phyloP scores from a whole-genome alignment of 768 basidiomycete genomes.

The Tricholomella constricta region DNA sequence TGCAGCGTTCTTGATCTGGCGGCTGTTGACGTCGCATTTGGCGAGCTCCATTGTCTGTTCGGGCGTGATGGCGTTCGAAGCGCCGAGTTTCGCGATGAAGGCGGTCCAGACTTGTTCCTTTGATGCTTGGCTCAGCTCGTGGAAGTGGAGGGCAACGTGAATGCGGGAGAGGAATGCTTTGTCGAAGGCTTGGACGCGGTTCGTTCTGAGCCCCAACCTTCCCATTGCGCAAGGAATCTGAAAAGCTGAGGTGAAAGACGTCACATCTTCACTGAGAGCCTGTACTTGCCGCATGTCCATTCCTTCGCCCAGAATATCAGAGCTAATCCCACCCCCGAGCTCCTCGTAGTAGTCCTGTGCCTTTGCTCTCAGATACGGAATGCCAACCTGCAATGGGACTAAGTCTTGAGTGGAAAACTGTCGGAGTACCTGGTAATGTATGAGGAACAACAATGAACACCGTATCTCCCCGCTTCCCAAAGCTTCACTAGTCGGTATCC shows the following conservation, averaged over 20 bases:
- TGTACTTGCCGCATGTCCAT: constrained; percentile 44
- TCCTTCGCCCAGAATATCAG: constrained; percentile 64
- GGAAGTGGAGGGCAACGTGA: constrained; percentile 67
- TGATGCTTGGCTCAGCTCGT: constrained; percentile 53
- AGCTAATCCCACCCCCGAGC: constrained; percentile 77
- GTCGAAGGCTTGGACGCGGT: constrained; percentile 61
- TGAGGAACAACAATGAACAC: constrained; percentile 80
- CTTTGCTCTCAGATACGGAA: constrained; percentile 90
- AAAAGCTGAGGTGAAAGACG: constrained; percentile 13
- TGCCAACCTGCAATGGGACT: constrained; percentile 61
- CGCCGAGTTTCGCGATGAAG: constrained; percentile 52
- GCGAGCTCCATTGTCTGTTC: constrained; percentile 50
- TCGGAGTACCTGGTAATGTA: too few species aligned
- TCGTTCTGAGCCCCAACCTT: too few species aligned
- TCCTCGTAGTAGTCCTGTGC: constrained; percentile 89
- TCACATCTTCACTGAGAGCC: constrained; percentile 55
- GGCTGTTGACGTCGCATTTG: constrained; percentile 56
- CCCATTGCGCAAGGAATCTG: too few species aligned
- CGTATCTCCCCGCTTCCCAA: constrained; percentile 68
- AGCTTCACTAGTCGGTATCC: constrained; percentile 63
- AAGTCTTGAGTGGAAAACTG: not conserved
- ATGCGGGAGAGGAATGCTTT: constrained; percentile 70
- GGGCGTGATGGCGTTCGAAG: constrained; percentile 28
- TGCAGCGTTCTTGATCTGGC: constrained; percentile 72
- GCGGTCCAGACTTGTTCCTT: constrained; percentile 65